Percentiles rank a stretch among this genome's conserved stretches.
These are phyloP conservation scores for Taphrina sp. DNA, from an alignment of 1,139 yeast species.

Conservation along the genomic window DNA sequence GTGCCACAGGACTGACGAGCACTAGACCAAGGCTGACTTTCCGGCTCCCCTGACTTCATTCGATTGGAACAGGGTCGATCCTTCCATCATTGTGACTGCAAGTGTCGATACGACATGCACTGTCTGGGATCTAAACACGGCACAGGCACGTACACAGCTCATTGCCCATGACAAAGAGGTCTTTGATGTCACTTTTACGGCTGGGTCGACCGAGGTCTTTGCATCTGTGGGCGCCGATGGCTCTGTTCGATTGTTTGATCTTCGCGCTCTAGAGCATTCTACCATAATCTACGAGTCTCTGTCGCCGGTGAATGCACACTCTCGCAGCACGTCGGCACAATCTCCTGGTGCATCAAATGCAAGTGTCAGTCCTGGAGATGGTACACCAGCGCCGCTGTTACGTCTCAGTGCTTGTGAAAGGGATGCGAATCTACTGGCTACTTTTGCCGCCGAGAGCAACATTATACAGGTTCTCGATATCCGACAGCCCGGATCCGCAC, in stretches of 20 bases:
- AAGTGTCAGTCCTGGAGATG: conserved; percentile 2
- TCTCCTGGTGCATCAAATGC: not conserved
- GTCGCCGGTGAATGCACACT: conserved; percentile 5
- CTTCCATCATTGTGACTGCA: conserved; percentile 72
- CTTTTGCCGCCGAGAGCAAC: conserved; percentile 70
- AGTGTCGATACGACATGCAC: conserved; percentile 96
- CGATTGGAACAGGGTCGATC: conserved; percentile 82
- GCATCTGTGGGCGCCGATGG: conserved; percentile 97
- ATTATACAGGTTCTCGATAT: conserved; percentile 73
- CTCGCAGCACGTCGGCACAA: not conserved
- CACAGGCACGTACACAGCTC: conserved; percentile 84
- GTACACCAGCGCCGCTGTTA: conserved; percentile 58
- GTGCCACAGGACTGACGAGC: not conserved
- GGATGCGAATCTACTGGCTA: conserved; percentile 78
- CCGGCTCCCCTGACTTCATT: conserved; percentile 78
- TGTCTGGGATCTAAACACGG: conserved; percentile 79
- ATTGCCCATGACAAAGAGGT: conserved; percentile 97
- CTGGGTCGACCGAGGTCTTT: conserved; percentile 73
- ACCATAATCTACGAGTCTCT: conserved; percentile 82
- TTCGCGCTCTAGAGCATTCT: conserved; percentile 85
- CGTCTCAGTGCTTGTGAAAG: conserved; percentile 74
- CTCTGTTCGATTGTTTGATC: conserved; percentile 84
- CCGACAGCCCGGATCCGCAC: conserved; percentile 83
- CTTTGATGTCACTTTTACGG: conserved; percentile 81
- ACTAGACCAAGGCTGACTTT: conserved; percentile 26